These are phyloP conservation scores for Citrus medica DNA, from an alignment of 345 rosid genomes.

Conservation along the genomic window DNA sequence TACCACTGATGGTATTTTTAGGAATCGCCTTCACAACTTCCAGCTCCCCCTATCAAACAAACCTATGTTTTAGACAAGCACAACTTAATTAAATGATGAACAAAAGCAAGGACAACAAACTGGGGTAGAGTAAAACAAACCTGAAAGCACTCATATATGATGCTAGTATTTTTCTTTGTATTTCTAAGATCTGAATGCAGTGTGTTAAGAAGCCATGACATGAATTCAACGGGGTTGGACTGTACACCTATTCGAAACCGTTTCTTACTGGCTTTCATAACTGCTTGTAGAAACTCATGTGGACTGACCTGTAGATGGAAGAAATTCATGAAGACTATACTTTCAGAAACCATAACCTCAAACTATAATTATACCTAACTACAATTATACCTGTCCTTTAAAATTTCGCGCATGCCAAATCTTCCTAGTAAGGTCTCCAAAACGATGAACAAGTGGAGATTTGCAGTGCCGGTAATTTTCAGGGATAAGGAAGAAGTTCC, in stretches of 20 bases:
- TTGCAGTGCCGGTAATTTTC: constrained; percentile 77
- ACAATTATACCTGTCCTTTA: constrained; percentile 70
- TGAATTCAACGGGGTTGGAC: constrained; percentile 95
- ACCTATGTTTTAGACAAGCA: constrained; percentile 13
- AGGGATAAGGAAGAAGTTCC: constrained; percentile 91
- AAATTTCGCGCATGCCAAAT: constrained; percentile 97
- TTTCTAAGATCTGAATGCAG: constrained; percentile 73
- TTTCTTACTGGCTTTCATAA: constrained; percentile 92
- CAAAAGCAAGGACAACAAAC: background rate
- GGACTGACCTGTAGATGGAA: constrained; percentile 80
- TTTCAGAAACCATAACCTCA: constrained; percentile 9
- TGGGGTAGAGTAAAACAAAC: constrained; percentile 27
- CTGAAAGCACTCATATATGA: constrained; percentile 91
- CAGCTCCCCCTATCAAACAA: constrained; percentile 66
- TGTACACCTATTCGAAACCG: constrained; percentile 82
- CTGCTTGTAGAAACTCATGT: constrained; percentile 97
- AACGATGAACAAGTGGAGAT: constrained; percentile 91
- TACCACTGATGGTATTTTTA: constrained; percentile 33
- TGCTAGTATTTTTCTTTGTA: constrained; percentile 62
- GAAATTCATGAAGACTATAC: constrained; percentile 5
- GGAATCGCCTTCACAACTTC: constrained; percentile 80
- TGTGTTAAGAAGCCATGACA: constrained; percentile 96
- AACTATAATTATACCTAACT: constrained; percentile 37
- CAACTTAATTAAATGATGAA: background rate
- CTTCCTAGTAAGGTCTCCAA: constrained; percentile 61